Conservation (phyloP, 2,329 filamentous ascomycete genomes). For the Colletotrichum sp. region DNA sequence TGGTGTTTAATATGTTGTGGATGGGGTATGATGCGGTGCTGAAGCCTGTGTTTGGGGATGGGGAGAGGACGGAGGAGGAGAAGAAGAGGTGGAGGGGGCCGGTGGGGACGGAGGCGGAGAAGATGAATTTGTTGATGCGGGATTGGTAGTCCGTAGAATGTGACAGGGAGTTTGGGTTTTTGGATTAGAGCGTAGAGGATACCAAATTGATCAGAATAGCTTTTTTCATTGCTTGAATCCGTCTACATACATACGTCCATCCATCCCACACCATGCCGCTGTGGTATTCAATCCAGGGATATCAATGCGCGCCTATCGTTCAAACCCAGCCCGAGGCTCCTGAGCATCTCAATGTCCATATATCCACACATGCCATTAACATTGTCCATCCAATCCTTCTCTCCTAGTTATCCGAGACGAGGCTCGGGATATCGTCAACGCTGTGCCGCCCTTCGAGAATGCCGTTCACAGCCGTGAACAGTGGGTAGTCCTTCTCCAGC, state of each 20-base stretch:
- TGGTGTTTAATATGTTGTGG: constrained; percentile 51
- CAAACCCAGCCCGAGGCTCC: neutral
- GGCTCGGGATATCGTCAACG: constrained; percentile 79
- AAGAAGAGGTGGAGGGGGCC: constrained; percentile 3
- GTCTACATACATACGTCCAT: constrained; percentile 7
- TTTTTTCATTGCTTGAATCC: neutral
- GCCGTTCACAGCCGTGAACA: constrained; percentile 87
- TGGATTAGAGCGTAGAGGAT: neutral
- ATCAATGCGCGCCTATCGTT: constrained; percentile 3
- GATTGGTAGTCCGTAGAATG: neutral
- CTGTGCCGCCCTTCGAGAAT: constrained; percentile 79
- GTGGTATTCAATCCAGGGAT: constrained; percentile 17
- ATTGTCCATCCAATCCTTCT: neutral
- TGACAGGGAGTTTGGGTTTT: neutral
- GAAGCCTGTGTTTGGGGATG: constrained; percentile 79
- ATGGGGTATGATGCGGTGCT: constrained; percentile 47
- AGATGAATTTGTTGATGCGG: constrained; percentile 9
- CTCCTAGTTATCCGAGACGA: constrained; percentile 52
- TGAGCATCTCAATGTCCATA: neutral
- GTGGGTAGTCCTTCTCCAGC: constrained; percentile 82
- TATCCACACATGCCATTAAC: neutral
- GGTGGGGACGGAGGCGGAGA: too few species aligned
- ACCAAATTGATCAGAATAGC: neutral
- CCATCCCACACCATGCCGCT: constrained; percentile 8
- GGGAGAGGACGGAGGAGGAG: constrained; percentile 66